Base-by-base conservation (phyloP, 208 protist species). In the Trypanosoma congolense region DNA sequence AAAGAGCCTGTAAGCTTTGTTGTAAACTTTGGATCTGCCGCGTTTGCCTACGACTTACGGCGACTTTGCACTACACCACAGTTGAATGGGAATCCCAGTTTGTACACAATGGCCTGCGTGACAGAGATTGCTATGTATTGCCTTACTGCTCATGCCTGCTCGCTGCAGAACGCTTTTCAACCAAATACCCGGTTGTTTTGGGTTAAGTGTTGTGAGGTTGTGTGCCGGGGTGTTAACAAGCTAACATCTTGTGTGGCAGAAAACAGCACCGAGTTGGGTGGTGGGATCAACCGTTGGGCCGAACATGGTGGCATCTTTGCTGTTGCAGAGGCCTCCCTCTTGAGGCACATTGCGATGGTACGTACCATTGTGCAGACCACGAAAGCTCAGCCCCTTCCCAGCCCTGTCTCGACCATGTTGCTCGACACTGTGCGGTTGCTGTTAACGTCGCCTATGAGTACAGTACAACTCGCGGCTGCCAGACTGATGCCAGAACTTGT, bases 1-100 rank as follows among this genome's bases (percentile, higher is more conserved):
- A 50, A 43, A 10, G 61, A 67, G 4, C 52, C 54, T 50, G 61
- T 62, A 41, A 61, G 80, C 29, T 73, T 95, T 41, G 47, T 68
- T 18, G 82, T 95, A 6, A 95, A 95, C 69, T 95, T 95, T 57
- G 88, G 88, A 35, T 79, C 70, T 14, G 35, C 69, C 5, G 41
- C 78, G 8, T 95, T 95, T 56, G 59, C 59, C 14, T 95, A 85
- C 48, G 88, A 95, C 59, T 90, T 80, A 63, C 80, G 81, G 2
- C 71, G 73, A 61, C 75, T 88, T 55, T 84, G 92, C 66, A 77
- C 88, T 3, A 63, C 74, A 2, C 61, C 91, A 26, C 67, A 33
- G 46, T 38, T 79, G 25, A 24, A 14, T 0, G 53, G 43, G 5
- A 73, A 74, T 0, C 88, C 88, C 10, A 90, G 74, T 19, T 88